Conservation (phyloP, 148 eudicot species). For the Chenopodium album region DNA sequence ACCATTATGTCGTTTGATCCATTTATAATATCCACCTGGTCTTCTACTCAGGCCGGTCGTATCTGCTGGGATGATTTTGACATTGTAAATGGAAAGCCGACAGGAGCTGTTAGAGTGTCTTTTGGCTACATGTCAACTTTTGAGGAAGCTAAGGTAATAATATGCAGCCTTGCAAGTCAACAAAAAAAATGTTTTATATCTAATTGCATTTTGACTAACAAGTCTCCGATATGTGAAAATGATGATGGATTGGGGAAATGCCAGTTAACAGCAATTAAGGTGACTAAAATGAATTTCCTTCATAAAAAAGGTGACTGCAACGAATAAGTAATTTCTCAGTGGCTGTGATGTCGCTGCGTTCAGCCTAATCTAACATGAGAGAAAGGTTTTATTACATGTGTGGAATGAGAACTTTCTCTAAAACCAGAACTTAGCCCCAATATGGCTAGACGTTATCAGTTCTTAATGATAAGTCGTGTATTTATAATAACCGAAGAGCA, state of each 20-base stretch:
- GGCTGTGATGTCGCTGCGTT: not conserved
- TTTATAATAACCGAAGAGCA: not conserved
- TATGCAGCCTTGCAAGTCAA: not conserved
- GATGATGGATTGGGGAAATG: not conserved
- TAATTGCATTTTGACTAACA: not conserved
- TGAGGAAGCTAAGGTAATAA: conserved; percentile 84
- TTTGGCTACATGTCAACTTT: conserved; percentile 97
- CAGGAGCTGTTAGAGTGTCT: conserved; percentile 95
- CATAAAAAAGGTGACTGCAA: not conserved
- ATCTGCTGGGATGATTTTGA: conserved; percentile 97
- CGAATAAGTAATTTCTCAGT: not conserved
- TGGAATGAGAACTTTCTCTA: not conserved
- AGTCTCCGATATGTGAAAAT: not conserved
- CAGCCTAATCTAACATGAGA: not conserved
- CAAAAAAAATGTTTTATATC: not conserved
- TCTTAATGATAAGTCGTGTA: not conserved
- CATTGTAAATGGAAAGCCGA: conserved; percentile 84
- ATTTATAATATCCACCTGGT: conserved; percentile 19
- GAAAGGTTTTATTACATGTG: not conserved
- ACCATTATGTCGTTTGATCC: not conserved
- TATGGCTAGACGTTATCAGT: not conserved
- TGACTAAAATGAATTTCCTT: not conserved
- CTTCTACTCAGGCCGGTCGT: conserved; percentile 72
- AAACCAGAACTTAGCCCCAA: not conserved
- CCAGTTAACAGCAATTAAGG: not conserved